These are phyloP conservation scores for Populus hybrid DNA, from an alignment of 441 rosid species.

Conservation along the genomic window DNA sequence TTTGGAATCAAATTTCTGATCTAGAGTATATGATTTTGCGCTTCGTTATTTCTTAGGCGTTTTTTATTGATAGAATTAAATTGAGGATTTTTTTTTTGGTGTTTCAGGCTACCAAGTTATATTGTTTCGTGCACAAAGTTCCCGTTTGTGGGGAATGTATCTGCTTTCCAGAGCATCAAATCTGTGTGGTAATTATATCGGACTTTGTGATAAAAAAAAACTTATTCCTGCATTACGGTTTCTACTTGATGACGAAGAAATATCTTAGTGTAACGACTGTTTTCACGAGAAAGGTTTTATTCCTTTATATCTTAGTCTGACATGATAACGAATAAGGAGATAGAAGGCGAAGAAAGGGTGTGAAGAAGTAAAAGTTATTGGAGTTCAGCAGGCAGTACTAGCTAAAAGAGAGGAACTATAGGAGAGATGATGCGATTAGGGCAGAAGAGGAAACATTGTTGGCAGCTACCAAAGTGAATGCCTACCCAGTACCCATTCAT, in stretches of 20 bases:
- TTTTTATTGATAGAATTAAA: not conserved
- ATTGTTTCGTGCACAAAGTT: conserved; percentile 98
- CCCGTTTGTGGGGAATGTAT: conserved; percentile 99
- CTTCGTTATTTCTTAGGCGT: not conserved
- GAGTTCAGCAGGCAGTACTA: not conserved
- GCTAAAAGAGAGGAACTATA: not conserved
- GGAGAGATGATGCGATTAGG: not conserved
- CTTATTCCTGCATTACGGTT: not conserved
- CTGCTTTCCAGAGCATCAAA: conserved; percentile 92
- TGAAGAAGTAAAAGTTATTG: not conserved
- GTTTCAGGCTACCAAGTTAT: conserved; percentile 89
- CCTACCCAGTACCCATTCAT: not conserved
- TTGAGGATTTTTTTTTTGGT: not conserved
- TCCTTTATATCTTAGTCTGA: not conserved
- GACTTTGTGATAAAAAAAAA: not conserved
- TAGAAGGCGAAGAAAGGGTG: not conserved
- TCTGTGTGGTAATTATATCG: conserved; percentile 69
- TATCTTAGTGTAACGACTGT: not conserved
- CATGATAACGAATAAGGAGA: not conserved
- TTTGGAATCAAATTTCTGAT: not conserved
- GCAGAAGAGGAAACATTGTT: not conserved
- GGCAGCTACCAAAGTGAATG: not conserved
- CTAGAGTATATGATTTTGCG: not conserved
- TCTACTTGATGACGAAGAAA: not conserved
- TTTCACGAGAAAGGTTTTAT: not conserved